Percentiles rank a stretch among this genome's conserved stretches.
These are phyloP conservation scores for Gracilaria vermiculophylla DNA, from an alignment of 23 red algal genomes.

Conservation along the genomic window DNA sequence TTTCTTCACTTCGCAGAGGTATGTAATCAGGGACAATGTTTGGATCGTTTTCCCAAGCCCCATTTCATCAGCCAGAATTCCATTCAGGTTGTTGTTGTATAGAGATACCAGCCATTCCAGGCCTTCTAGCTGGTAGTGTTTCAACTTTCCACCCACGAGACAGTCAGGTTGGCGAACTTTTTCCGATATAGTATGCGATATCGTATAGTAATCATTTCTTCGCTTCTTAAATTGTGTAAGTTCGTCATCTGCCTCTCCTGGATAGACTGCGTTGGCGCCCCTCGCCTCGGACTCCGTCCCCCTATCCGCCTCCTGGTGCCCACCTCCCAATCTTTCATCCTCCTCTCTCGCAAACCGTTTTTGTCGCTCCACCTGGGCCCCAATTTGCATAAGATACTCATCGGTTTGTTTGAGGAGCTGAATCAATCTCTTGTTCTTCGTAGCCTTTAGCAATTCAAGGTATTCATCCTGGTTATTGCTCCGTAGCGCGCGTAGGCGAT, in stretches of 20 bases:
- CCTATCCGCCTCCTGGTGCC: background rate
- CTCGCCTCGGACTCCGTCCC: background rate
- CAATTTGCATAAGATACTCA: conserved; percentile 86
- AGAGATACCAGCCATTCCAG: conserved; percentile 91
- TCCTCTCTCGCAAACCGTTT: conserved; percentile 72
- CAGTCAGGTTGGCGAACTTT: conserved; percentile 76
- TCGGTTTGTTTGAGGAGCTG: conserved; percentile 91
- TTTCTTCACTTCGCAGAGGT: conserved; percentile 87
- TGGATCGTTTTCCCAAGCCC: conserved; percentile 99
- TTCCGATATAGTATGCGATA: conserved; percentile 91
- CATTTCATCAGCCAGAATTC: conserved; percentile 99
- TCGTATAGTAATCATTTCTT: conserved; percentile 90
- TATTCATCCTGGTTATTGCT: conserved; percentile 97
- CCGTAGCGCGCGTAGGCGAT: conserved; percentile 86
- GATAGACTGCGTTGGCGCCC: background rate
- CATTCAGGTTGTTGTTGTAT: conserved; percentile 93
- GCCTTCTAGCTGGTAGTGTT: conserved; percentile 96
- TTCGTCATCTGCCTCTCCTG: conserved; percentile 46
- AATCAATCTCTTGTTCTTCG: conserved; percentile 92
- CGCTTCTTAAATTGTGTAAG: conserved; percentile 67
- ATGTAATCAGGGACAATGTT: conserved; percentile 79
- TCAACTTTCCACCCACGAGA: conserved; percentile 86
- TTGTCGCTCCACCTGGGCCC: conserved; percentile 85
- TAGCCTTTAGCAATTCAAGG: conserved; percentile 80
- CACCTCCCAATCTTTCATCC: background rate